A percentile compares a stretch with the other conserved stretches of the same genome.
Evolutionary conservation across 2,329 filamentous ascomycete genomes (phyloP).

Genomic region (Aspergillus thermomutatus): DNA sequence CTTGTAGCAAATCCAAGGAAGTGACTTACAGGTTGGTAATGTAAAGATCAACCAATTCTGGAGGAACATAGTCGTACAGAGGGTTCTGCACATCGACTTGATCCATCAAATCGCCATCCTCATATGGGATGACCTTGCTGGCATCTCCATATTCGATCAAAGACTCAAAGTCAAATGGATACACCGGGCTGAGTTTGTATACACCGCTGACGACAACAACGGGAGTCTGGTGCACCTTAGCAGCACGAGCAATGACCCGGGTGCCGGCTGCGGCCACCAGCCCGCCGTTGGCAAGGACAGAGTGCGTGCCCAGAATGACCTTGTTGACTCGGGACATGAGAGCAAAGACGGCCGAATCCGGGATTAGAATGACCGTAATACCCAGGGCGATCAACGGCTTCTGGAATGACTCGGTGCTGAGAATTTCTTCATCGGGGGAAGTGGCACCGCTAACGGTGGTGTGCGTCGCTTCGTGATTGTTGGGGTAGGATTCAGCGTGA

Average conservation of each 20-base stretch:
- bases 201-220: slow-evolving; percentile 88
- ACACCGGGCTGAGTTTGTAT: slow-evolving; percentile 90
- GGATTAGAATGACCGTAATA: slow-evolving; percentile 77
- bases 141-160: slow-evolving; percentile 85
- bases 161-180: slow-evolving; percentile 75
- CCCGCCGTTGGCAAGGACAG: slow-evolving; percentile 83
- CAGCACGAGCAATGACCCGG: slow-evolving; percentile 76
- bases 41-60: slow-evolving; percentile 59
- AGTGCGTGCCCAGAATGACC: slow-evolving; percentile 84
- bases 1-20: not conserved
- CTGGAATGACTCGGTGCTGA: slow-evolving; percentile 56
- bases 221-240: slow-evolving; percentile 74
- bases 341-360: slow-evolving; percentile 81
- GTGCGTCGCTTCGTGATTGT: slow-evolving; percentile 64
- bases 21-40: slow-evolving; percentile 74
- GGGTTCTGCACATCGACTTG: slow-evolving; percentile 75
- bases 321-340: slow-evolving; percentile 96
- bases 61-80: slow-evolving; percentile 76
- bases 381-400: slow-evolving; percentile 76
- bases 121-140: slow-evolving; percentile 70
- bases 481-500: slow-evolving; percentile 70
- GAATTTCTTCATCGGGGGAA: slow-evolving; percentile 47
- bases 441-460: slow-evolving; percentile 56
- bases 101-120: slow-evolving; percentile 75
- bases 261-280: slow-evolving; percentile 83